These are phyloP conservation scores for Cytospora mali DNA, from an alignment of 2,329 filamentous ascomycete species.

Conservation along the genomic window DNA sequence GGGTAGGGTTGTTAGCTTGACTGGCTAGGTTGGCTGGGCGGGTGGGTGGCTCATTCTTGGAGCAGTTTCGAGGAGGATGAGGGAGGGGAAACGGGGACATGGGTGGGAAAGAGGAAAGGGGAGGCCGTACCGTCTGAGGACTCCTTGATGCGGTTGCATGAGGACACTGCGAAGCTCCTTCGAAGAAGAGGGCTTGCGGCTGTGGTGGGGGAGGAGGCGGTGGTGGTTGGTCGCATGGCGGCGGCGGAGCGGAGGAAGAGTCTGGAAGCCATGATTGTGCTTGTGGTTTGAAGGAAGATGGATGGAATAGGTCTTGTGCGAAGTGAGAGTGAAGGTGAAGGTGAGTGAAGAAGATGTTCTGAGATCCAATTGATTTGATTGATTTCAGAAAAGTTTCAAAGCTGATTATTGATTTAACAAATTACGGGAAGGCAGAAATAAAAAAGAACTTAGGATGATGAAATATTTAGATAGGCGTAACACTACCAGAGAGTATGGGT, in stretches of 20 bases:
- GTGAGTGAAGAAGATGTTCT: neutral
- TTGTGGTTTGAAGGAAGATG: neutral
- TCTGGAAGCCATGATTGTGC: constrained; percentile 25
- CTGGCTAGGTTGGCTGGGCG: no score
- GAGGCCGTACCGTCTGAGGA: constrained; percentile 22
- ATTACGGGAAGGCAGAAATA: neutral
- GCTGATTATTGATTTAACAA: constrained; percentile 3
- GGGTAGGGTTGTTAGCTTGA: neutral
- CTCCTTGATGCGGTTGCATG: constrained; percentile 26
- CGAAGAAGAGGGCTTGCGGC: neutral
- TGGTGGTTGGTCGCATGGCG: constrained; percentile 20
- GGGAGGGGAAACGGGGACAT: neutral
- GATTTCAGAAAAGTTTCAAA: constrained; percentile 4
- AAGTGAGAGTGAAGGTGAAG: neutral
- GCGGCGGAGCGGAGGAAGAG: constrained; percentile 18
- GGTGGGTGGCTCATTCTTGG: no score
- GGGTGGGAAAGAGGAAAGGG: no score
- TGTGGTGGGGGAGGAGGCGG: constrained; percentile 4
- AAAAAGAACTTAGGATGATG: neutral
- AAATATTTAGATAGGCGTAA: neutral
- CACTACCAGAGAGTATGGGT: neutral
- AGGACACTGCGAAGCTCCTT: constrained; percentile 23
- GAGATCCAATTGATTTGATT: constrained; percentile 12
- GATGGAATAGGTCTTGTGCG: neutral
- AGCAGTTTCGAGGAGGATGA: no score